Evolutionary conservation across 1,139 yeast genomes (phyloP).

Genomic region (Schwanniomyces etchellsii): DNA sequence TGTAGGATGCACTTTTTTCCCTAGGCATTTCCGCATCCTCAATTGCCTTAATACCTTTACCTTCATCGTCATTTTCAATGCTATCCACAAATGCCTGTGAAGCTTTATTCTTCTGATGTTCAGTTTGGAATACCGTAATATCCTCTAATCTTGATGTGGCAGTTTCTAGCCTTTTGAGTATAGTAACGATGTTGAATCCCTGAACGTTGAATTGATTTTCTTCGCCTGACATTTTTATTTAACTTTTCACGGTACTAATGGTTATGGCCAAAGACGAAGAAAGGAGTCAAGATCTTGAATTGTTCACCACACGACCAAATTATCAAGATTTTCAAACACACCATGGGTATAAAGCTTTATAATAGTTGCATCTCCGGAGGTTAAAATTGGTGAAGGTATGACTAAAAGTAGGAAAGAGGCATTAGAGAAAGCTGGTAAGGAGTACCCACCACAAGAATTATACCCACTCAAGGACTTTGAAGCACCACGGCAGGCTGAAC

Average conservation of each 20-base stretch:
- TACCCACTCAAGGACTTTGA: conserved; percentile 45
- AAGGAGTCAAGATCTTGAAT: too few species aligned
- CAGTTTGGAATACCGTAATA: conserved; percentile 75
- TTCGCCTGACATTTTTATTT: conserved; percentile 31
- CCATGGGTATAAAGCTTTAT: too few species aligned
- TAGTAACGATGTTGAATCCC: conserved; percentile 76
- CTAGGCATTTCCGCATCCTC: conserved; percentile 9
- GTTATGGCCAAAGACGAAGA: too few species aligned
- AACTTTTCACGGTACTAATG: neutral
- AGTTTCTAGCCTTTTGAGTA: conserved; percentile 81
- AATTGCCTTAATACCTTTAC: conserved; percentile 12
- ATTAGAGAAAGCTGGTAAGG: conserved; percentile 16
- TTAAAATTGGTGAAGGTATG: neutral
- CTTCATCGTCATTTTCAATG: conserved; percentile 8
- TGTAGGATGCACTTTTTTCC: conserved; percentile 37
- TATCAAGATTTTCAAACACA: too few species aligned
- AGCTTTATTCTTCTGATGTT: conserved; percentile 16
- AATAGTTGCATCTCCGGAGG: neutral
- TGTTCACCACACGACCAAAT: too few species aligned
- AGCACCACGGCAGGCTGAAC: conserved; percentile 38
- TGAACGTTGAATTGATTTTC: conserved; percentile 59
- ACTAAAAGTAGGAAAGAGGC: neutral
- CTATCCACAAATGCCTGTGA: conserved; percentile 1
- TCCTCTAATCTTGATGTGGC: conserved; percentile 93
- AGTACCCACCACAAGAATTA: conserved; percentile 44